Percentiles rank a stretch among this genome's conserved stretches.
Conservation (phyloP, 179 eudicot species). For the Beta lomatogona region DNA sequence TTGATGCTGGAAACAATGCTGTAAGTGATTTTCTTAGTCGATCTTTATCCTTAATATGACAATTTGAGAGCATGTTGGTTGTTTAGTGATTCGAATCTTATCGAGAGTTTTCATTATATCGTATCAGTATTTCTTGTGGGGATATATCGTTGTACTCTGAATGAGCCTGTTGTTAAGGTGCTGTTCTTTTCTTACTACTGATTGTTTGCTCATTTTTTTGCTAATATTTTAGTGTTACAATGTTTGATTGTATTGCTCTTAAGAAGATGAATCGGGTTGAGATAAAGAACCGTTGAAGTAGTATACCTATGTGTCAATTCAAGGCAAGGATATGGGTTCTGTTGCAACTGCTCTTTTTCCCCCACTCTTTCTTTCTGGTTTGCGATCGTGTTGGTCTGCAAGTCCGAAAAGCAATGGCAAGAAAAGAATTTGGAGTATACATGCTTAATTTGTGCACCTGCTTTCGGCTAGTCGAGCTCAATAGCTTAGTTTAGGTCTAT, state of each 20-base stretch:
- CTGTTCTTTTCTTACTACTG: neutral
- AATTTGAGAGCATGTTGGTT: neutral
- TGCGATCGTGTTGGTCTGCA: neutral
- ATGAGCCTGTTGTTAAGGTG: neutral
- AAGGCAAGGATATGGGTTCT: neutral
- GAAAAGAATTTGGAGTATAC: neutral
- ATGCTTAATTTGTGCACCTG: neutral
- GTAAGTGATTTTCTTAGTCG: conserved; percentile 48
- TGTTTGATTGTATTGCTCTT: neutral
- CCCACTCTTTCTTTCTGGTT: neutral
- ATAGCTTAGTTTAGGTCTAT: neutral
- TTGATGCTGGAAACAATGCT: conserved; percentile 32
- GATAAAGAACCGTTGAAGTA: neutral
- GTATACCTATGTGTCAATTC: neutral
- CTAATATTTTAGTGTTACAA: neutral
- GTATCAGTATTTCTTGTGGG: neutral
- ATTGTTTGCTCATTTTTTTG: neutral
- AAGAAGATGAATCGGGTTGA: neutral
- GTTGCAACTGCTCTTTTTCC: neutral
- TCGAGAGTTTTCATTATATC: neutral
- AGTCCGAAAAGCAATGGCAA: neutral
- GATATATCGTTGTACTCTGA: neutral
- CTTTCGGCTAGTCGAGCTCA: neutral
- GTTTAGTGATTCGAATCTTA: neutral
- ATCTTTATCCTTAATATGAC: neutral